A percentile compares a stretch with the other conserved stretches of the same genome.
Conservation (phyloP, 2,329 filamentous ascomycete genomes). For the Colletotrichum limetticola region DNA sequence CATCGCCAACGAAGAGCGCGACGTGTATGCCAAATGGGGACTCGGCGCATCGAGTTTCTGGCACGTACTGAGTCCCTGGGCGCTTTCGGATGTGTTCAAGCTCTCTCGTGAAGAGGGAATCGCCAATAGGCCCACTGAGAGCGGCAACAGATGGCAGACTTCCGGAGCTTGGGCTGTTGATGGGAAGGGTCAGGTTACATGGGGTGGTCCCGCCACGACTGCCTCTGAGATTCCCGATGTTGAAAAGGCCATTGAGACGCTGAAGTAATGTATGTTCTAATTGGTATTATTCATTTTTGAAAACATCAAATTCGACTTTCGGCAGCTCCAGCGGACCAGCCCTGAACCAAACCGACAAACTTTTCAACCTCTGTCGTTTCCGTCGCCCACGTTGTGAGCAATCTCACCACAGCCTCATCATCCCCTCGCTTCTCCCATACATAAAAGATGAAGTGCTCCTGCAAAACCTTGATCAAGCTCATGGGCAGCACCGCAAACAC, state of each 20-base stretch:
- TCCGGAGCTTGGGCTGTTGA: slow-evolving; percentile 69
- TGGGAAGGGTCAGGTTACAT: background rate
- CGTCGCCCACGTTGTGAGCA: slow-evolving; percentile 64
- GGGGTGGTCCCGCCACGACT: slow-evolving; percentile 6
- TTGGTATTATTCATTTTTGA: background rate
- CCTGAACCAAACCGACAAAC: slow-evolving; percentile 44
- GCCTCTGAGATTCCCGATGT: slow-evolving; percentile 27
- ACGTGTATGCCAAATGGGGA: slow-evolving; percentile 73
- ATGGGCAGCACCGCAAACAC: slow-evolving; percentile 58
- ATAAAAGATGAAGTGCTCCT: slow-evolving; percentile 58
- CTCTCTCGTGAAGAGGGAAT: slow-evolving; percentile 72
- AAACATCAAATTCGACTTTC: background rate
- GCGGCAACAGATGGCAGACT: slow-evolving; percentile 76
- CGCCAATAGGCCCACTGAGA: slow-evolving; percentile 73
- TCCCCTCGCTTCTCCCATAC: slow-evolving; percentile 57
- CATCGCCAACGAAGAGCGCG: slow-evolving; percentile 68
- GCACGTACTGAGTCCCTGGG: slow-evolving; percentile 70
- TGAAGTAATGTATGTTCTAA: background rate
- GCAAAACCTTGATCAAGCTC: slow-evolving; percentile 49
- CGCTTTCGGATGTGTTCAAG: slow-evolving; percentile 66
- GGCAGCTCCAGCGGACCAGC: background rate
- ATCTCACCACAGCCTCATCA: slow-evolving; percentile 51
- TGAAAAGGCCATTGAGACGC: background rate
- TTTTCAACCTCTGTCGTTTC: slow-evolving; percentile 52
- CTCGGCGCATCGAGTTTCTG: slow-evolving; percentile 69